These are phyloP conservation scores for Solanum hybrid DNA, from an alignment of 305 asterid genomes.

Conservation along the genomic window DNA sequence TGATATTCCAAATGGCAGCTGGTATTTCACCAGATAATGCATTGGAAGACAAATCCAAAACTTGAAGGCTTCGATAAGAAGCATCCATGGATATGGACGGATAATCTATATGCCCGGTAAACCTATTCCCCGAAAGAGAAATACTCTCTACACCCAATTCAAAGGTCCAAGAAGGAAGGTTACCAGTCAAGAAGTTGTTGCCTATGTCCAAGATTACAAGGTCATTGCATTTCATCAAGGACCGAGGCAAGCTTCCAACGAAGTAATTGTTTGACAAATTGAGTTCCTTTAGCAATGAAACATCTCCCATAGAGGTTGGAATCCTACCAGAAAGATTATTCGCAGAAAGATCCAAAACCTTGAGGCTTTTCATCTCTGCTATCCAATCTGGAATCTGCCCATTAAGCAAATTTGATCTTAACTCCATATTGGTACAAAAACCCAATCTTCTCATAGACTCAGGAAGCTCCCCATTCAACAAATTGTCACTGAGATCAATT, in stretches of 20 bases:
- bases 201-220: slow-evolving; percentile 52
- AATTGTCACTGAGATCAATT: slow-evolving; percentile 49
- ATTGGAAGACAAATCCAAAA: slow-evolving; percentile 68
- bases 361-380: slow-evolving; percentile 59
- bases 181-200: slow-evolving; percentile 41
- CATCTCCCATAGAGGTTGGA: slow-evolving; percentile 39
- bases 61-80: slow-evolving; percentile 35
- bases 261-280: slow-evolving; percentile 56
- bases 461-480: slow-evolving; percentile 49
- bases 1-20: slow-evolving; percentile 44
- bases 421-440: slow-evolving; percentile 35
- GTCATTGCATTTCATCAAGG: slow-evolving; percentile 39
- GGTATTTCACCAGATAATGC: slow-evolving; percentile 57
- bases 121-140: slow-evolving; percentile 44
- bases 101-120: slow-evolving; percentile 38
- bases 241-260: slow-evolving; percentile 53
- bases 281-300: slow-evolving; percentile 38
- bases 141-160: slow-evolving; percentile 36
- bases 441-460: slow-evolving; percentile 43
- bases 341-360: slow-evolving; percentile 46
- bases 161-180: slow-evolving; percentile 65
- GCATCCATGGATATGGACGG: slow-evolving; percentile 14
- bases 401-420: slow-evolving; percentile 37
- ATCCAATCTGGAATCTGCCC: slow-evolving; percentile 75
- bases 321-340: slow-evolving; percentile 51